These are phyloP conservation scores for Pichia cephalocereana DNA, from an alignment of 805 yeast genomes.

Conservation along the genomic window DNA sequence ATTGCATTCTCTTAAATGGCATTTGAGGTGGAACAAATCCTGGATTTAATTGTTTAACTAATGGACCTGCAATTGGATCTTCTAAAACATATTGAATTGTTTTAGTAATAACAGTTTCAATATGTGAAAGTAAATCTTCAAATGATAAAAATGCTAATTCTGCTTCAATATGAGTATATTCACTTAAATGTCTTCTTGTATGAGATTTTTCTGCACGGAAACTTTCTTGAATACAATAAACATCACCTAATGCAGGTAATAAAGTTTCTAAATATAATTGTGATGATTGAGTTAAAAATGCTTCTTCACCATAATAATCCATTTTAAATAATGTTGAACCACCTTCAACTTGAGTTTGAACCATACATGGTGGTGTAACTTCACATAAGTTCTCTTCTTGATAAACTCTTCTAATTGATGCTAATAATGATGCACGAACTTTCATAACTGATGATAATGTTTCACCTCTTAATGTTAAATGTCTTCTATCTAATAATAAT, in stretches of 20 bases:
- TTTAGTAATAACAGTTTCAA: conserved; percentile 68
- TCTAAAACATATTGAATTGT: conserved; percentile 68
- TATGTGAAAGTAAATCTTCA: conserved; percentile 77
- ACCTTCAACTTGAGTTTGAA: conserved; percentile 98
- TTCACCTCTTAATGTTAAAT: conserved; percentile 94
- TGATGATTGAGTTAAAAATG: conserved; percentile 92
- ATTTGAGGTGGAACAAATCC: conserved; percentile 67
- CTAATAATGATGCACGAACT: conserved; percentile 77
- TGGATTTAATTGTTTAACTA: conserved; percentile 89
- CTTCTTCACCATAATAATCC: conserved; percentile 95
- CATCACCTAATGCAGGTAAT: conserved; percentile 94
- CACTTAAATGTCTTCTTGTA: conserved; percentile 95
- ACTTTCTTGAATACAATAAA: conserved; percentile 94
- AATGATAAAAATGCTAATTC: conserved; percentile 84
- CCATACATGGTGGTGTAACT: conserved; percentile 99
- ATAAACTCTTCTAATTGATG: conserved; percentile 67
- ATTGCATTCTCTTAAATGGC: conserved; percentile 90
- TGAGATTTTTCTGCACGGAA: conserved; percentile 99
- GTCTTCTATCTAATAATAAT: conserved; percentile 87
- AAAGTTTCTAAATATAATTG: conserved; percentile 95
- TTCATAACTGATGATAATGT: conserved; percentile 86
- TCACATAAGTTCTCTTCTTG: conserved; percentile 69
- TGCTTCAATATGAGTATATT: conserved; percentile 94
- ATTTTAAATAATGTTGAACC: conserved; percentile 92
- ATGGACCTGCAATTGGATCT: conserved; percentile 89